Evolutionary conservation across 2,329 filamentous ascomycete species (phyloP), one percentile per base, ranked within the genome.

Genomic region (Phialophora chinensis): DNA sequence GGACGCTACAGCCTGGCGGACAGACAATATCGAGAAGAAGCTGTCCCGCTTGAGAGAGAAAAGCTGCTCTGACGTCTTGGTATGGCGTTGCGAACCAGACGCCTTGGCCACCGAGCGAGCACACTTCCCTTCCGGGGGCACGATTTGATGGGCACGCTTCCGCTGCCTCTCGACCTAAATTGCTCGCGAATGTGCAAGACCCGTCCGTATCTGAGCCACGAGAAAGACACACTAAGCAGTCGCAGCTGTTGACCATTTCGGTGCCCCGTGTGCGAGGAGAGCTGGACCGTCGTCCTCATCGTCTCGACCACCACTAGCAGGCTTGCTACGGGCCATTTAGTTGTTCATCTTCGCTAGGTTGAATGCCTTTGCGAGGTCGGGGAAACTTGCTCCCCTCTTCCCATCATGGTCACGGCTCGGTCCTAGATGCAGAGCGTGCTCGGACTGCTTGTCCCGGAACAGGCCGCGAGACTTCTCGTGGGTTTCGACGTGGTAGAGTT

Each of bases 401-500:
- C 35, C 20, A 25, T 23, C 27, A n/a, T 35, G 31, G 11, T n/a
- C 49, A n/a, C 20, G 60, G 33, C 52, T 49, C 14, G 60, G 60
- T 17, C 60, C 60, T 23, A 62, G 23, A n/a, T 62, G 49, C 33
- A 62, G 60, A 6, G 60, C 20, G 25, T 44, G 33, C 23, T 62
- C 60, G n/a, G 60, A 44, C 11, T 42, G 49, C 23, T 27, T 29
- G 4, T 25, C 25, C 38, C 35, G 31, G 20, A 35, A 33, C 3
- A 17, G 33, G 12, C 58, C 58, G 20, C 23, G 35, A 25, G 63
- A 49, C 44, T 53, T 59, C 27, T 62, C 53, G 23, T 42, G 33
- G n/a, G 42, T 42, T 44, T 66, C 38, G n/a, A 66, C 20, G 25
- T 66, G 64, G 29, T 66, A 62, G 27, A 62, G 6, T 14, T 58